Evolutionary conservation across 2,329 filamentous ascomycete genomes (phyloP).

Genomic region (Teratosphaeria gauchensis): DNA sequence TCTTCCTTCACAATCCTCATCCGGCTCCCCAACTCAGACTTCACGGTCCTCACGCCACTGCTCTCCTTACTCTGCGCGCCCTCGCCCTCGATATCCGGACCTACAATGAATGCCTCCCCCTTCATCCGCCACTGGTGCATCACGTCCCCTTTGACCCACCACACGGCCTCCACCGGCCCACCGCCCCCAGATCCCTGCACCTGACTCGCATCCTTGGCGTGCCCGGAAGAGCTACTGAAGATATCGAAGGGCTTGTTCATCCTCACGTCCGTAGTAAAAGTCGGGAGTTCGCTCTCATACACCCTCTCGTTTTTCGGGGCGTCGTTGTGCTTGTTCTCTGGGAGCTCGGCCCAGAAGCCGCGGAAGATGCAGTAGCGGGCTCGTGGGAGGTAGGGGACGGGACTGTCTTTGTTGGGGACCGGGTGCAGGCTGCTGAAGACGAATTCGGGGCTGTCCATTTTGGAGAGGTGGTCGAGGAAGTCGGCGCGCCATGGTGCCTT

Average conservation of each 20-base stretch:
- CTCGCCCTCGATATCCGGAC: conserved; percentile 51
- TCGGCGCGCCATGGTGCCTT: conserved; percentile 43
- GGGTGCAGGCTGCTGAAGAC: conserved; percentile 42
- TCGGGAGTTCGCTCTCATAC: conserved; percentile 68
- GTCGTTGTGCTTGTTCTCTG: conserved; percentile 61
- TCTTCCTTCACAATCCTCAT: conserved; percentile 49
- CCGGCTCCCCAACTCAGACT: conserved; percentile 48
- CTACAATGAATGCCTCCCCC: conserved; percentile 67
- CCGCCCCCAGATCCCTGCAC: conserved; percentile 50
- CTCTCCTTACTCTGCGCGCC: conserved; percentile 42
- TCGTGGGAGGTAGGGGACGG: conserved; percentile 40
- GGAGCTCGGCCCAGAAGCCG: conserved; percentile 69
- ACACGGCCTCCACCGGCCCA: conserved; percentile 68
- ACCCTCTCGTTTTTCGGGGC: conserved; percentile 60
- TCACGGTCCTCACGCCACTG: conserved; percentile 48
- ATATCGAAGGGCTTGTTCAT: conserved; percentile 78
- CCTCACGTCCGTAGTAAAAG: conserved; percentile 78
- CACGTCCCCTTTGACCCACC: conserved; percentile 59
- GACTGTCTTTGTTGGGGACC: conserved; percentile 30
- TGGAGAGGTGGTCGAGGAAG: conserved; percentile 41
- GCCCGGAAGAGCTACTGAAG: conserved; percentile 42
- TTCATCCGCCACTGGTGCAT: conserved; percentile 77
- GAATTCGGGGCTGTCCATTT: conserved; percentile 41
- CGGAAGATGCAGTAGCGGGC: conserved; percentile 76
- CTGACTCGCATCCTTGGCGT: conserved; percentile 35